Conservation (phyloP, 2,329 filamentous ascomycete species). For the Lanzia echinophila region DNA sequence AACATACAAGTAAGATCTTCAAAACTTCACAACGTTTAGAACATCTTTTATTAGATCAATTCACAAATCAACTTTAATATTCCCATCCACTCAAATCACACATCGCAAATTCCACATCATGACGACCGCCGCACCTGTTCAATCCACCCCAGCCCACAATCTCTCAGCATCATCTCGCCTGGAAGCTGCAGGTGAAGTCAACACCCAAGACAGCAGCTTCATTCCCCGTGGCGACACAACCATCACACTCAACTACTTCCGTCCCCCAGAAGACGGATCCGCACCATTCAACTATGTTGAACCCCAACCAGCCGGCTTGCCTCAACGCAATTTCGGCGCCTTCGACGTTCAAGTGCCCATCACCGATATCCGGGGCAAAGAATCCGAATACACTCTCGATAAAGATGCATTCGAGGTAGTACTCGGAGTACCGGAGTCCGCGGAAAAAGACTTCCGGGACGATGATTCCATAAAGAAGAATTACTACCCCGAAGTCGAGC, state of each 20-base stretch:
- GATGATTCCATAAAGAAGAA: constrained; percentile 60
- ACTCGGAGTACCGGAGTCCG: constrained; percentile 47
- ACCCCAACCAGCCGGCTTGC: constrained; percentile 21
- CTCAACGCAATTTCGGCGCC: constrained; percentile 27
- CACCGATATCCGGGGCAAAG: constrained; percentile 66
- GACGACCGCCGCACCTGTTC: constrained; percentile 33
- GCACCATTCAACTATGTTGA: constrained; percentile 51
- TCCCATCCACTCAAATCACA: neutral
- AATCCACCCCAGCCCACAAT: constrained; percentile 37
- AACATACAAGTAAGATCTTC: neutral
- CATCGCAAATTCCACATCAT: constrained; percentile 25
- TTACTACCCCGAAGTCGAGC: constrained; percentile 83
- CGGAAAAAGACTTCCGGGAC: constrained; percentile 56
- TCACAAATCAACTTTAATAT: neutral
- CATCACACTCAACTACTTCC: constrained; percentile 47
- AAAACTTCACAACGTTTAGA: neutral
- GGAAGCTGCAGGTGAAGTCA: constrained; percentile 18
- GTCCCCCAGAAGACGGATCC: constrained; percentile 45
- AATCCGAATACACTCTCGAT: constrained; percentile 61
- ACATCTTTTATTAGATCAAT: neutral
- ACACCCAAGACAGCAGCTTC: constrained; percentile 12
- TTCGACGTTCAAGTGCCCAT: constrained; percentile 38
- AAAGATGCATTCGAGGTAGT: constrained; percentile 68
- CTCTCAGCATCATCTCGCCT: constrained; percentile 25
- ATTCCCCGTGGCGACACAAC: constrained; percentile 46